A percentile compares a stretch with the other conserved stretches of the same genome.
phyloP scores from a whole-genome alignment of 805 yeast species.

The Yarrowia hollandica region DNA sequence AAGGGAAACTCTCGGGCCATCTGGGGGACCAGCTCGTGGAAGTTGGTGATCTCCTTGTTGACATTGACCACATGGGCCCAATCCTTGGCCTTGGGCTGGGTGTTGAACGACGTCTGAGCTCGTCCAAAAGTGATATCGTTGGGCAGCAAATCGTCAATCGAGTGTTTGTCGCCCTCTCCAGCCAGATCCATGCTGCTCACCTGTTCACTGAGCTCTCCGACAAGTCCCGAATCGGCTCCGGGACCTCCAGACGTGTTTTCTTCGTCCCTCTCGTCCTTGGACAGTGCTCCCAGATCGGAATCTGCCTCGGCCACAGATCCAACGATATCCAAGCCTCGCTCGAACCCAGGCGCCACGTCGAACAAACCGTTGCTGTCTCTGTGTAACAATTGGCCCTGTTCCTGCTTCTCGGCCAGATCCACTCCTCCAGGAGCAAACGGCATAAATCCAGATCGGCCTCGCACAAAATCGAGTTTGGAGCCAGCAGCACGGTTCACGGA shows the following conservation, averaged over 20 bases:
- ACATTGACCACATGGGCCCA: conserved; percentile 98
- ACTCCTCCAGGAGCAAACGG: conserved; percentile 95
- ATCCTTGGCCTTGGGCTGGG: conserved; percentile 45
- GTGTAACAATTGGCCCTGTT: conserved; percentile 48
- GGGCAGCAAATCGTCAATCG: conserved; percentile 52
- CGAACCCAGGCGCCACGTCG: conserved; percentile 79
- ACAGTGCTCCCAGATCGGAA: conserved; percentile 33
- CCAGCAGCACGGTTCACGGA: conserved; percentile 70
- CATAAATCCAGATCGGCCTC: conserved; percentile 70
- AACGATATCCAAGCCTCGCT: conserved; percentile 59
- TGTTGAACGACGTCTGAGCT: conserved; percentile 32
- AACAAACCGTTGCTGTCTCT: conserved; percentile 73
- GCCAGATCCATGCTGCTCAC: neutral
- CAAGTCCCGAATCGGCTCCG: neutral
- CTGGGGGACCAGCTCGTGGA: conserved; percentile 83
- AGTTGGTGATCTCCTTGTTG: conserved; percentile 78
- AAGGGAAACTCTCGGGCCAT: conserved; percentile 96
- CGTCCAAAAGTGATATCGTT: conserved; percentile 52
- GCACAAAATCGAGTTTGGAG: conserved; percentile 58
- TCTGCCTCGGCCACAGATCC: conserved; percentile 32
- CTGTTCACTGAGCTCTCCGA: neutral
- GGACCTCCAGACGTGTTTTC: neutral
- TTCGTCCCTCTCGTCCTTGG: conserved; percentile 40
- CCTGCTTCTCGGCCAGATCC: conserved; percentile 38
- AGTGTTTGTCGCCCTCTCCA: conserved; percentile 29